Percentiles rank a stretch among this genome's conserved stretches.
Conservation (phyloP, 1,284 basidiomycete species). For the Cutaneotrichosporon cavernicola region DNA sequence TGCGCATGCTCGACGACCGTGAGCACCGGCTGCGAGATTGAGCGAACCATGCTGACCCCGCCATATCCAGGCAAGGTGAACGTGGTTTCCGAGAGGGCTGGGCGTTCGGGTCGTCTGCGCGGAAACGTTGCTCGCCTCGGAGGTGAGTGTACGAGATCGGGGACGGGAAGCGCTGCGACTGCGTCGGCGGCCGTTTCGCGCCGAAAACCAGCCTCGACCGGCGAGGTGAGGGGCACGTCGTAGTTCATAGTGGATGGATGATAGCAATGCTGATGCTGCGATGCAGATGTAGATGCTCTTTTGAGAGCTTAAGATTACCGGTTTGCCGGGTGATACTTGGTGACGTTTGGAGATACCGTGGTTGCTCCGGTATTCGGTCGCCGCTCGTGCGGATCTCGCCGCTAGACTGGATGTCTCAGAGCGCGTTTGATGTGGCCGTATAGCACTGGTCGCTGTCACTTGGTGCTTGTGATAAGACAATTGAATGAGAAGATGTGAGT, state of each 20-base stretch:
- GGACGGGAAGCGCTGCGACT: not conserved
- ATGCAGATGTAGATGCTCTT: too few species aligned
- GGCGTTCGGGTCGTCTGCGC: not conserved
- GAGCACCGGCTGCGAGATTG: constrained; percentile 15
- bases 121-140: not conserved
- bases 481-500: too few species aligned
- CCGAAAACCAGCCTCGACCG: not conserved
- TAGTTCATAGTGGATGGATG: not conserved
- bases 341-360: too few species aligned
- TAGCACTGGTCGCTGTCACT: too few species aligned
- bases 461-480: too few species aligned
- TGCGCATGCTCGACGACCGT: constrained; percentile 17
- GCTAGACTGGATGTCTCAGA: too few species aligned
- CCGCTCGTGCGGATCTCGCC: too few species aligned
- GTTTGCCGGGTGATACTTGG: too few species aligned
- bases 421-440: too few species aligned
- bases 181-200: not conserved
- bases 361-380: too few species aligned
- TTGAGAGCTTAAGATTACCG: too few species aligned
- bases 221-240: not conserved
- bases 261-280: too few species aligned
- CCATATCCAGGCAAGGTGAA: not conserved
- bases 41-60: constrained; percentile 6
- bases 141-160: not conserved
- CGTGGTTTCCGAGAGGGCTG: not conserved